A percentile compares a stretch with the other conserved stretches of the same genome.
These are phyloP conservation scores for Mucor racemosus DNA, from an alignment of 371 early-diverging fungal genomes.

Conservation along the genomic window DNA sequence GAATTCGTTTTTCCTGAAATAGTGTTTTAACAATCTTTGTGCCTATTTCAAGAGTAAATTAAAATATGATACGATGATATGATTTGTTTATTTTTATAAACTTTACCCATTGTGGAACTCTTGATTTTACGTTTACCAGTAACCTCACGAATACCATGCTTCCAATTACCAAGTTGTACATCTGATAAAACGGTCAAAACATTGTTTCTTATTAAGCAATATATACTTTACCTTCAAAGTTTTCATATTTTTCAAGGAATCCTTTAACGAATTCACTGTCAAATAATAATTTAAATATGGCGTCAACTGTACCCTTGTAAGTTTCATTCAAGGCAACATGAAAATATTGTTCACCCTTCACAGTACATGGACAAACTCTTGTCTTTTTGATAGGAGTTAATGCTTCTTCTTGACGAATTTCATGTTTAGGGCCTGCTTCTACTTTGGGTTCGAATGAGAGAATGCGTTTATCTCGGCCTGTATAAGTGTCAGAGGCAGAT, in stretches of 20 bases:
- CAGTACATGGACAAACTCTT: constrained; percentile 47
- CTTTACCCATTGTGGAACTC: constrained; percentile 26
- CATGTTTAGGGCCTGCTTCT: not conserved
- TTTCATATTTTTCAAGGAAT: constrained; percentile 38
- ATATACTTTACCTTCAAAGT: constrained; percentile 31
- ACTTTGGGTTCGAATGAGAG: not conserved
- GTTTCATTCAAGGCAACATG: constrained; percentile 46
- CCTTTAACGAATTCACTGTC: constrained; percentile 31
- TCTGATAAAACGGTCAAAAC: constrained; percentile 12
- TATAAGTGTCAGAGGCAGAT: constrained; percentile 24
- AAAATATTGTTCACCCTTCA: constrained; percentile 46
- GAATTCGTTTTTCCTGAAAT: constrained; percentile 55
- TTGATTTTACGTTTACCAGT: constrained; percentile 30
- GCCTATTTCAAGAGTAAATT: constrained; percentile 37
- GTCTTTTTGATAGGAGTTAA: constrained; percentile 19
- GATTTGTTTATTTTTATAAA: not conserved
- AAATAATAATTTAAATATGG: constrained; percentile 47
- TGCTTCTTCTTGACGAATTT: not conserved
- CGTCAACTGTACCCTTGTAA: constrained; percentile 46
- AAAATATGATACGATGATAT: not conserved
- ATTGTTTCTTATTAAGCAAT: not conserved
- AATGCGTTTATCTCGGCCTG: not conserved
- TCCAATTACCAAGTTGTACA: constrained; percentile 38
- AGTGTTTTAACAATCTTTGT: constrained; percentile 67
- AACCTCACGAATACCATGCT: constrained; percentile 24